Evolutionary conservation across 169 alveolate species (phyloP).

Genomic region (Eimeria sp.): DNA sequence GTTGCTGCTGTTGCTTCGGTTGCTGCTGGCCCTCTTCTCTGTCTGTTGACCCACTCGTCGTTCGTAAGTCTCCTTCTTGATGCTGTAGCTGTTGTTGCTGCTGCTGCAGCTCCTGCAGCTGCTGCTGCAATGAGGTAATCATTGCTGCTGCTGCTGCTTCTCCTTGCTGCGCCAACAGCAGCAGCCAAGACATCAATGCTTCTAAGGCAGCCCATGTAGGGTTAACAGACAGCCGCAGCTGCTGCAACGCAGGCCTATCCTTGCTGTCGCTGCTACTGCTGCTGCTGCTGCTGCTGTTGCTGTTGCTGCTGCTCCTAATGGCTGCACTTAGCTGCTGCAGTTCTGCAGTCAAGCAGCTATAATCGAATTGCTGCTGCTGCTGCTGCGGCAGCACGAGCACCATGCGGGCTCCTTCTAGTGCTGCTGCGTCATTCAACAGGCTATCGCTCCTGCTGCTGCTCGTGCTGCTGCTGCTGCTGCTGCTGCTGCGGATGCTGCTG

Average conservation of each 20-base stretch:
- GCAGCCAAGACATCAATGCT: neutral
- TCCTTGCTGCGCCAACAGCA: neutral
- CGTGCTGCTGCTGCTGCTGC: constrained; percentile 30
- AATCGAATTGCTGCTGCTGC: neutral
- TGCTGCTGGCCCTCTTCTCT: neutral
- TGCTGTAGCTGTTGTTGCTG: neutral
- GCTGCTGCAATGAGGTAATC: neutral
- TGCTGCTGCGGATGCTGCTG: neutral
- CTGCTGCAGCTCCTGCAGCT: constrained; percentile 10
- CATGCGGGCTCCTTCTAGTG: constrained; percentile 12
- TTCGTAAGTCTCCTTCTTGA: neutral
- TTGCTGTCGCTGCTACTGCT: neutral
- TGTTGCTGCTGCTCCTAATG: constrained; percentile 1
- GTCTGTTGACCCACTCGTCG: neutral
- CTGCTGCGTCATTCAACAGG: neutral
- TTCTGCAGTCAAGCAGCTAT: neutral
- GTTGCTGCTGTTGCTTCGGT: neutral
- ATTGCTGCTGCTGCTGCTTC: constrained; percentile 33
- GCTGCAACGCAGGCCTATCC: neutral
- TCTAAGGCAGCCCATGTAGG: constrained; percentile 27
- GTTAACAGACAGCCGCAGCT: constrained; percentile 14
- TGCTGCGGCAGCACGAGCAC: constrained; percentile 62
- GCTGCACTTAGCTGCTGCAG: constrained; percentile 15
- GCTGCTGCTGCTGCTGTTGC: constrained; percentile 25
- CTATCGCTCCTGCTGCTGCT: constrained; percentile 51